Conservation (phyloP, 208 protist genomes). For the Leptomonas pyrrhocoris region DNA sequence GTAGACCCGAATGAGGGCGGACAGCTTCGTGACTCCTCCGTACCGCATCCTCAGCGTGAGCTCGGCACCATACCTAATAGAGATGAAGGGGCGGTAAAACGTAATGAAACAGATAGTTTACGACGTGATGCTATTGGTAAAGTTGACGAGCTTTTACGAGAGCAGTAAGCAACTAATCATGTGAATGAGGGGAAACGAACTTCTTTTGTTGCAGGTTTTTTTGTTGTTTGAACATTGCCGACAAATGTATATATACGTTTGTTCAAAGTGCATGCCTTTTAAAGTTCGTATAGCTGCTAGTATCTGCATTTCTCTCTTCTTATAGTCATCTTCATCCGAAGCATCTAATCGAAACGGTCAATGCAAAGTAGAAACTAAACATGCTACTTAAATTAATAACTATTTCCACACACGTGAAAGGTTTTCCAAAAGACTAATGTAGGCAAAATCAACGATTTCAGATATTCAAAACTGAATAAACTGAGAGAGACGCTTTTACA, state of each 20-base stretch:
- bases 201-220: neutral
- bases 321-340: too few species aligned
- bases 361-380: too few species aligned
- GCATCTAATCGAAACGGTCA: too few species aligned
- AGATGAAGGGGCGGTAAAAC: neutral
- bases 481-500: too few species aligned
- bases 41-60: neutral
- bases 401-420: too few species aligned
- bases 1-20: slow-evolving; percentile 4
- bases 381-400: too few species aligned
- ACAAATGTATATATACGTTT: too few species aligned
- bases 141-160: slow-evolving; percentile 12
- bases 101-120: slow-evolving; percentile 3
- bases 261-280: too few species aligned
- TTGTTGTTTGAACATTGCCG: too few species aligned
- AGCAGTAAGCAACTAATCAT: neutral
- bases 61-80: slow-evolving; percentile 12
- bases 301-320: neutral
- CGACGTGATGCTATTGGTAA: slow-evolving; percentile 5
- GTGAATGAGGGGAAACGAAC: neutral
- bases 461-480: too few species aligned
- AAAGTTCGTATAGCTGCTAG: neutral
- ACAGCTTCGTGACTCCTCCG: neutral
- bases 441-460: too few species aligned
- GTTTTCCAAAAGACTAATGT: too few species aligned